Evolutionary conservation across 305 asterid genomes (phyloP).

Genomic region (Ajuga reptans): DNA sequence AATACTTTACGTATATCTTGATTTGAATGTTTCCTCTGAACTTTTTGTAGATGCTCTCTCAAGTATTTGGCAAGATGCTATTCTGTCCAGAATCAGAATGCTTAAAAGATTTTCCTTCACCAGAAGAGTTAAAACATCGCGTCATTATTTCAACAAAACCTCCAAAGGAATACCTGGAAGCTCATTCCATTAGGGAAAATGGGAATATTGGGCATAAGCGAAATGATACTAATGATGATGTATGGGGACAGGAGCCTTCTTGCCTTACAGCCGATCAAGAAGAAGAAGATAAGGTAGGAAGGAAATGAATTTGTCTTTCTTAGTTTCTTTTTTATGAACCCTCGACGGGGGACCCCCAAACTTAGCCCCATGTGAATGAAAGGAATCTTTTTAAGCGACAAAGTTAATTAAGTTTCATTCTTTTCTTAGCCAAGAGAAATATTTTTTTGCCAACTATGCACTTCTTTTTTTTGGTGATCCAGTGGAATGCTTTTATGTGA

Average conservation of each 20-base stretch:
- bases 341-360: background rate
- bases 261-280: conserved; percentile 29
- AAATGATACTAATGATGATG: conserved; percentile 43
- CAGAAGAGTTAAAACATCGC: conserved; percentile 62
- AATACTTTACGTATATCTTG: conserved; percentile 4
- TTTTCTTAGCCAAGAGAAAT: too few species aligned
- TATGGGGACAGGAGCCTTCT: conserved; percentile 56
- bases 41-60: conserved; percentile 55
- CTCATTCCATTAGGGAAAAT: conserved; percentile 32
- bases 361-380: background rate
- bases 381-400: background rate
- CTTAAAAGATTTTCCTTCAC: conserved; percentile 69
- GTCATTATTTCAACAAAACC: conserved; percentile 82
- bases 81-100: conserved; percentile 55
- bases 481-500: too few species aligned
- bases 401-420: background rate
- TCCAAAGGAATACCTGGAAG: conserved; percentile 75
- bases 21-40: conserved; percentile 1
- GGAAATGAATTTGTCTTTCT: background rate
- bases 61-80: conserved; percentile 65
- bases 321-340: background rate
- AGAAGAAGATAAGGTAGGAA: conserved; percentile 37
- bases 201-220: conserved; percentile 23
- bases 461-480: background rate
- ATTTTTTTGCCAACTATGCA: background rate